Percentiles rank a stretch among this genome's conserved stretches.
Evolutionary conservation across 306 rosid genomes (phyloP).

Genomic region (Senna siamea): DNA sequence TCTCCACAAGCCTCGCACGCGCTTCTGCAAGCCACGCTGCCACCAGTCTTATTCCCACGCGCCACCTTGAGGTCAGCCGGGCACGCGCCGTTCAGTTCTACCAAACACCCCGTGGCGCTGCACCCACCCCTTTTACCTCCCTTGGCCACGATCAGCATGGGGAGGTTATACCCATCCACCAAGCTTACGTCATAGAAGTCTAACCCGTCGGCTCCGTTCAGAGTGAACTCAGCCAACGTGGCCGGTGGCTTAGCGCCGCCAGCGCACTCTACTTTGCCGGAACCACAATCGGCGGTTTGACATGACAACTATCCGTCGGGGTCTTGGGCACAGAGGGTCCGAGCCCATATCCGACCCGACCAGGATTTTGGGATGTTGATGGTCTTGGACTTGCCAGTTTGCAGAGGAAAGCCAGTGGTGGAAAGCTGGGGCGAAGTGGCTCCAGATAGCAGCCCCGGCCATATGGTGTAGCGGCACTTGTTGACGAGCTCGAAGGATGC

Average conservation of each 20-base stretch:
- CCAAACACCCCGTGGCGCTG: no score
- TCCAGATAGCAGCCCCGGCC: constrained; percentile 90
- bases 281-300: constrained; percentile 82
- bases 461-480: constrained; percentile 76
- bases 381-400: constrained; percentile 58
- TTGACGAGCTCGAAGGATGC: constrained; percentile 72
- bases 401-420: constrained; percentile 73
- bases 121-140: constrained; percentile 75
- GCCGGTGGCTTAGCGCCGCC: constrained; percentile 91
- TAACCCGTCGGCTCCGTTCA: constrained; percentile 74
- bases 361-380: no score
- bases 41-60: constrained; percentile 39
- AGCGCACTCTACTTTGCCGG: constrained; percentile 66
- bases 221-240: constrained; percentile 82
- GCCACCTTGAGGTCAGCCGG: constrained; percentile 59
- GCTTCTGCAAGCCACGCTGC: no score
- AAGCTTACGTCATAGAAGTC: constrained; percentile 92
- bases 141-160: constrained; percentile 69
- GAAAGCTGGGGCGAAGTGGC: constrained; percentile 65
- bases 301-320: constrained; percentile 60
- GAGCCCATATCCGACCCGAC: no score
- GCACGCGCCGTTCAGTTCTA: constrained; percentile 77
- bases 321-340: constrained; percentile 66
- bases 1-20: no score
- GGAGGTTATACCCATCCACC: constrained; percentile 92